phyloP scores from a whole-genome alignment of 140 eudicot genomes.

The Flaveria floridana region DNA sequence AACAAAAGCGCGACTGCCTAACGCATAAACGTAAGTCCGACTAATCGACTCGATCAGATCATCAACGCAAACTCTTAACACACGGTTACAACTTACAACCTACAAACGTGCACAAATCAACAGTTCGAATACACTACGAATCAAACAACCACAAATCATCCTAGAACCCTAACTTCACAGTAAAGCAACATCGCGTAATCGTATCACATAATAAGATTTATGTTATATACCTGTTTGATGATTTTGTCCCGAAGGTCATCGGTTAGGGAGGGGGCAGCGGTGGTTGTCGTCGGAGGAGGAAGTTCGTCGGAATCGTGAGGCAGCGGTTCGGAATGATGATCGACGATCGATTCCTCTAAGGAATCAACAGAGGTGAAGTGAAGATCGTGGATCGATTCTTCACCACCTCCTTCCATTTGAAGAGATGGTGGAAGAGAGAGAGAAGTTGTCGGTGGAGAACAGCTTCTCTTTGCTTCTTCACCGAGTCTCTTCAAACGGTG shows the following conservation, averaged over 20 bases:
- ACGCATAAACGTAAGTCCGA: not conserved
- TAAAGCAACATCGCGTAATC: not conserved
- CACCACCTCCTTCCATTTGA: conserved; percentile 37
- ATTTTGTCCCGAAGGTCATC: conserved; percentile 76
- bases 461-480: conserved; percentile 24
- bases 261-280: conserved; percentile 35
- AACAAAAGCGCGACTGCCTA: conserved; percentile 3
- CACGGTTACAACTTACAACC: no score
- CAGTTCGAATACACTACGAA: not conserved
- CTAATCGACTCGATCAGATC: not conserved
- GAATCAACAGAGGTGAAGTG: conserved; percentile 55
- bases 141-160: not conserved
- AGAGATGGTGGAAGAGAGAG: conserved; percentile 24
- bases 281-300: conserved; percentile 25
- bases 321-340: conserved; percentile 37
- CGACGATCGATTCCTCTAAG: conserved; percentile 41
- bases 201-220: not conserved
- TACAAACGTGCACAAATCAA: conserved; percentile 2
- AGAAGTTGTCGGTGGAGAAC: not conserved
- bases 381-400: conserved; percentile 35
- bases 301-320: conserved; percentile 43
- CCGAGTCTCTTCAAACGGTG: conserved; percentile 21
- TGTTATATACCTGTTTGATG: conserved; percentile 57
- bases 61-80: conserved; percentile 5
- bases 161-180: conserved; percentile 12